A percentile compares a stretch with the other conserved stretches of the same genome.
phyloP scores from a whole-genome alignment of 2,329 filamentous ascomycete genomes.

The Didymella arachidicola region DNA sequence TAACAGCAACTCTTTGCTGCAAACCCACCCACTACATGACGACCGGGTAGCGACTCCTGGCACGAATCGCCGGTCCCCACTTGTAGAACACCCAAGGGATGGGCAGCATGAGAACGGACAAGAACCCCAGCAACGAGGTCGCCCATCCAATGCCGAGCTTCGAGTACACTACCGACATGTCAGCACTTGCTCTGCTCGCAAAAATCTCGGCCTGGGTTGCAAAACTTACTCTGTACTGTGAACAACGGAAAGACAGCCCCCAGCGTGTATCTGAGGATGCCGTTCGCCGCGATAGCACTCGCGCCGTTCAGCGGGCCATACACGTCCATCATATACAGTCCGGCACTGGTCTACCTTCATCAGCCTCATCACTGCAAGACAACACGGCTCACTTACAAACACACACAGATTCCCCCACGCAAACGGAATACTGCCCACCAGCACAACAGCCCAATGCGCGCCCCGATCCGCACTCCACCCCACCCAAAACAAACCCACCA shows the following conservation, averaged over 20 bases:
- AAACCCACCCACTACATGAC: slow-evolving; percentile 1
- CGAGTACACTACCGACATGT: slow-evolving; percentile 36
- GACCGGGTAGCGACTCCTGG: slow-evolving; percentile 17
- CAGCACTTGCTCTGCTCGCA: no score
- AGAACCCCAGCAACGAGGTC: slow-evolving; percentile 49
- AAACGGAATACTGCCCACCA: slow-evolving; percentile 63
- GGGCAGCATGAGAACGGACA: slow-evolving; percentile 47
- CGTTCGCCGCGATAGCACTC: slow-evolving; percentile 50
- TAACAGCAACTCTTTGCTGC: not conserved
- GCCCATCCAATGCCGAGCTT: slow-evolving; percentile 51
- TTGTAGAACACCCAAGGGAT: slow-evolving; percentile 41
- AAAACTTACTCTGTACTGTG: slow-evolving; percentile 46
- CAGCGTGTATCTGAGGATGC: slow-evolving; percentile 48
- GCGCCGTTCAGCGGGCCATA: slow-evolving; percentile 46
- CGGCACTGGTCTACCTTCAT: slow-evolving; percentile 32
- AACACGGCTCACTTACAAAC: slow-evolving; percentile 58
- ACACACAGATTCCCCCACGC: slow-evolving; percentile 68
- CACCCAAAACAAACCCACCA: slow-evolving; percentile 66
- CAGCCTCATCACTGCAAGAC: not conserved
- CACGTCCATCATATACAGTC: slow-evolving; percentile 42
- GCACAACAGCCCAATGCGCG: slow-evolving; percentile 61
- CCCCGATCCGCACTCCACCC: slow-evolving; percentile 62
- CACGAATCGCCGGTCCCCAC: slow-evolving; percentile 27
- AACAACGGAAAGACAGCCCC: slow-evolving; percentile 50
- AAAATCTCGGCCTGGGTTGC: no score